These are phyloP conservation scores for Zymoseptoria passerinii DNA, from an alignment of 2,329 filamentous ascomycete species.

Conservation along the genomic window DNA sequence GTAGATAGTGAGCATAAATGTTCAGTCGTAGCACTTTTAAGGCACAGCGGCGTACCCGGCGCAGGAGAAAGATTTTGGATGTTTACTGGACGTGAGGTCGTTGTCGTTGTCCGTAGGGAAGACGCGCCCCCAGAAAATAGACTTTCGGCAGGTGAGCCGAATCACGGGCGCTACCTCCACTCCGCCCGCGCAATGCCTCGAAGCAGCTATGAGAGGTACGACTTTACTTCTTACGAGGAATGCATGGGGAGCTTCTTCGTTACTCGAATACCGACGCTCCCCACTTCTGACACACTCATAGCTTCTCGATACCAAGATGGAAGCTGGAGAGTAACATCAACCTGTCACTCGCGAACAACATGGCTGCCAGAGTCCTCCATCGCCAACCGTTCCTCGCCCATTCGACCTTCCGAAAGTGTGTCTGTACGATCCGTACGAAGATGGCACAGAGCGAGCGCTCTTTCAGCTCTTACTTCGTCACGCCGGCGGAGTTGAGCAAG, in stretches of 20 bases:
- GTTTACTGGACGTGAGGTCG: background rate
- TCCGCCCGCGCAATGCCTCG: too few species aligned
- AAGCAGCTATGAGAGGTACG: too few species aligned
- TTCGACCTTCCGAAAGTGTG: background rate
- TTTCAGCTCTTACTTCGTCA: constrained; percentile 78
- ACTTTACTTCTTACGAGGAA: background rate
- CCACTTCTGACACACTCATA: background rate
- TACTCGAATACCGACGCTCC: background rate
- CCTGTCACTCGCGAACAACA: background rate
- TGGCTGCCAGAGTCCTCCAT: background rate
- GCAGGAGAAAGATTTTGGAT: background rate
- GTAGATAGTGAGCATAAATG: background rate
- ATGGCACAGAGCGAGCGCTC: constrained; percentile 15
- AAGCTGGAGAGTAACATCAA: background rate
- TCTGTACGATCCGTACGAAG: background rate
- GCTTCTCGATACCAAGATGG: background rate
- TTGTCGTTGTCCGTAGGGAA: background rate
- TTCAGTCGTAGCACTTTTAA: background rate
- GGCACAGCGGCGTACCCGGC: background rate
- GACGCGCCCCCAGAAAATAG: background rate
- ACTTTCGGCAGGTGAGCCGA: background rate
- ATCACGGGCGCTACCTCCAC: background rate
- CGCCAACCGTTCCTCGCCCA: background rate
- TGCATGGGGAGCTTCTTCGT: background rate
- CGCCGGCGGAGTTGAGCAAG: constrained; percentile 70